Percentiles rank a stretch among this genome's conserved stretches.
Conservation (phyloP, 169 alveolate genomes). For the Plasmodium inui region DNA sequence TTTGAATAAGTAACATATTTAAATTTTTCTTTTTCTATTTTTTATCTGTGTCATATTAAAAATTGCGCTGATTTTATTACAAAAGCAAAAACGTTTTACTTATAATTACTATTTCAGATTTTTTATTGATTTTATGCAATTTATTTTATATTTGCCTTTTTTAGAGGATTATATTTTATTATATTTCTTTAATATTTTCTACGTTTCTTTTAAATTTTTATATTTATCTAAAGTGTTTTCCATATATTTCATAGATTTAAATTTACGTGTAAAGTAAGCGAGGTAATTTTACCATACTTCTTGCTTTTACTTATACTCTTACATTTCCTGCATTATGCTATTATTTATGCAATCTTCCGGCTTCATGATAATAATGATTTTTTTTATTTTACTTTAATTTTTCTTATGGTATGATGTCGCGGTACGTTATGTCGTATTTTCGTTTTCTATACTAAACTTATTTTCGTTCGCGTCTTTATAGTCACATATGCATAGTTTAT, state of each 20-base stretch:
- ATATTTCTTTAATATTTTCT: not conserved
- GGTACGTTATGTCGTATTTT: not conserved
- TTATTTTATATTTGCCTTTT: not conserved
- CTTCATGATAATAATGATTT: not conserved
- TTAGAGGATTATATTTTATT: not conserved
- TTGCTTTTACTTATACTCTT: not conserved
- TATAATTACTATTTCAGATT: not conserved
- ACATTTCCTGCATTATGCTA: not conserved
- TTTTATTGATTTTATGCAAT: not conserved
- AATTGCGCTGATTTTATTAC: not conserved
- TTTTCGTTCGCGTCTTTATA: not conserved
- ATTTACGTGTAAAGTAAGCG: not conserved
- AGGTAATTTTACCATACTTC: not conserved
- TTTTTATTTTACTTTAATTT: not conserved
- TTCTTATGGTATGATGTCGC: not conserved
- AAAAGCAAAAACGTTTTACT: not conserved
- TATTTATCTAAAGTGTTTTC: not conserved
- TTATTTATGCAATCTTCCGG: not conserved
- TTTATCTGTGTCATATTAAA: not conserved
- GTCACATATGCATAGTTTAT: not conserved
- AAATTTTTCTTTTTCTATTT: not conserved
- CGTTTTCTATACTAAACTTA: not conserved
- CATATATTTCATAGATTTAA: not conserved
- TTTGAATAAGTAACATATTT: not conserved
- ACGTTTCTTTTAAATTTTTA: not conserved